Evolutionary conservation across 352 stramenopile species (phyloP).

Genomic region (Halophytophthora polymorphica): DNA sequence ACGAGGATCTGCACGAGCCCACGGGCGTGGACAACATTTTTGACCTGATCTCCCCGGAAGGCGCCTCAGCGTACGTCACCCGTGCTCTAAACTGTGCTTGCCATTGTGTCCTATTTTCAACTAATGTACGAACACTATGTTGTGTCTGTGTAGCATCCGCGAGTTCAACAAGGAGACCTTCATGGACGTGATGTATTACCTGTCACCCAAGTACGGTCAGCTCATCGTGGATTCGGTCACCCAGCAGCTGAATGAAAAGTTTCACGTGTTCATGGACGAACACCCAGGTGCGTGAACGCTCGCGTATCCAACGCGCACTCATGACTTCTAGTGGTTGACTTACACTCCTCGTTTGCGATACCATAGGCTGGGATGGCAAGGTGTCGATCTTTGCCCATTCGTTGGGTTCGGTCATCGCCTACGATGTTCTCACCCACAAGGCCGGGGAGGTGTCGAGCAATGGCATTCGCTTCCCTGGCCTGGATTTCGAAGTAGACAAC

Average conservation of each 20-base stretch:
- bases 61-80: constrained; percentile 51
- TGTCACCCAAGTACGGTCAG: constrained; percentile 88
- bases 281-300: constrained; percentile 49
- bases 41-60: constrained; percentile 79
- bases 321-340: not conserved
- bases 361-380: constrained; percentile 76
- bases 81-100: not conserved
- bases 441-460: constrained; percentile 55
- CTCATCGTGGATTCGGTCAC: constrained; percentile 91
- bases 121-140: not conserved
- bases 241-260: constrained; percentile 87
- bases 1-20: constrained; percentile 85
- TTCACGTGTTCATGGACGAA: constrained; percentile 87
- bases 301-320: not conserved
- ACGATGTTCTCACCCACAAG: constrained; percentile 88
- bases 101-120: not conserved
- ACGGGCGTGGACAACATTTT: constrained; percentile 84
- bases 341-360: not conserved
- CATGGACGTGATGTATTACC: constrained; percentile 94
- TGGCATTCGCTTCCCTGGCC: constrained; percentile 67
- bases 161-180: constrained; percentile 94
- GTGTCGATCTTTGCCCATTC: constrained; percentile 90
- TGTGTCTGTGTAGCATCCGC: constrained; percentile 55
- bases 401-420: constrained; percentile 89
- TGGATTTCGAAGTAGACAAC: constrained; percentile 86